phyloP scores from a whole-genome alignment of 441 rosid genomes.

The Melastoma candidum region DNA sequence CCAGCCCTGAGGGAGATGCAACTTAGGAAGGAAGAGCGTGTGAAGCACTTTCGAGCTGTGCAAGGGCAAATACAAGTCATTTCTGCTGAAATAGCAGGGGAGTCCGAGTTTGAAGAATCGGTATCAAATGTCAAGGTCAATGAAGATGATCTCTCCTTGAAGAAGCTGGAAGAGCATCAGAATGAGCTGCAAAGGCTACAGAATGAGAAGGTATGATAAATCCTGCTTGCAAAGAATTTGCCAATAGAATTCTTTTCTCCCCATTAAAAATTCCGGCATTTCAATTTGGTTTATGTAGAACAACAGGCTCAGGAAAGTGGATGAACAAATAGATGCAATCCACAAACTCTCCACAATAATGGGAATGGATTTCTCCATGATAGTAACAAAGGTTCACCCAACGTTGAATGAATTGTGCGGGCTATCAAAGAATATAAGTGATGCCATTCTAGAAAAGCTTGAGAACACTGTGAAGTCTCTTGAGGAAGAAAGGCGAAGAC shows the following conservation, averaged over 20 bases:
- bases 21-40: conserved; percentile 74
- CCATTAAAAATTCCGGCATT: neutral
- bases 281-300: conserved; percentile 29
- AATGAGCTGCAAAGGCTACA: conserved; percentile 74
- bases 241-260: no score
- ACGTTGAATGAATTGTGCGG: conserved; percentile 84
- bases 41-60: conserved; percentile 63
- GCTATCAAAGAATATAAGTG: conserved; percentile 88
- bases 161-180: conserved; percentile 88
- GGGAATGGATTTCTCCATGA: conserved; percentile 94
- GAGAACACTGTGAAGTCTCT: conserved; percentile 71
- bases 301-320: conserved; percentile 84
- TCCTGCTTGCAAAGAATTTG: no score
- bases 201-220: conserved; percentile 62
- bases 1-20: conserved; percentile 90
- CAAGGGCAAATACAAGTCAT: conserved; percentile 83
- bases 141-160: conserved; percentile 76
- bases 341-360: conserved; percentile 54
- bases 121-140: conserved; percentile 49
- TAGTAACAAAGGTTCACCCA: conserved; percentile 93
- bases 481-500: conserved; percentile 63
- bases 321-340: conserved; percentile 51
- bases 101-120: conserved; percentile 55
- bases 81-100: conserved; percentile 84
- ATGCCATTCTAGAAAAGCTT: conserved; percentile 69